These are phyloP conservation scores for Niveomyces coronatus DNA, from an alignment of 2,329 filamentous ascomycete species.

Conservation along the genomic window DNA sequence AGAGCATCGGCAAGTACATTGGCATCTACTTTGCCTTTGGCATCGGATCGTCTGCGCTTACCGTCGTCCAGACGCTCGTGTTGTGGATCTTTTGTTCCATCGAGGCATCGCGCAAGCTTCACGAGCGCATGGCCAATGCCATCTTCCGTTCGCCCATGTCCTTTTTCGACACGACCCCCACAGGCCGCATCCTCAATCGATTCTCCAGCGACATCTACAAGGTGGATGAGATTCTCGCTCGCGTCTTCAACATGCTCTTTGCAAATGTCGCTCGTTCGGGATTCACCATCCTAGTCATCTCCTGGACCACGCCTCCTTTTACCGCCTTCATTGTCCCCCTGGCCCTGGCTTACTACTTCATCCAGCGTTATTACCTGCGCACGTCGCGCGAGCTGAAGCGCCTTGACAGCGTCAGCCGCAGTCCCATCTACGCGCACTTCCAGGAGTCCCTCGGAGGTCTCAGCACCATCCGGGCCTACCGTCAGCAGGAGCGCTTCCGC, in stretches of 20 bases:
- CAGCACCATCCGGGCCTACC: conserved; percentile 89
- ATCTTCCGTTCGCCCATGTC: conserved; percentile 98
- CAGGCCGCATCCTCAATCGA: conserved; percentile 90
- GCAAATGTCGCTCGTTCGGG: conserved; percentile 62
- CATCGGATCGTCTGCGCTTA: conserved; percentile 72
- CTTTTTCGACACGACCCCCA: conserved; percentile 95
- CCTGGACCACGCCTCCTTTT: conserved; percentile 70
- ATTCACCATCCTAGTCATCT: conserved; percentile 84
- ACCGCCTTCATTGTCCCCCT: conserved; percentile 72
- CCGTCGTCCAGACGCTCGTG: conserved; percentile 85
- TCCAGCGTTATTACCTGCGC: conserved; percentile 92
- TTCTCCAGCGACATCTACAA: conserved; percentile 81
- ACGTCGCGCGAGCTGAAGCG: conserved; percentile 95
- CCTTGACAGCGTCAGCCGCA: conserved; percentile 87
- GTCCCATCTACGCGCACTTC: conserved; percentile 96
- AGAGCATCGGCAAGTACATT: conserved; percentile 77
- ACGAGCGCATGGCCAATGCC: conserved; percentile 93
- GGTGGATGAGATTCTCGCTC: conserved; percentile 86
- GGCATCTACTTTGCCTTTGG: conserved; percentile 94
- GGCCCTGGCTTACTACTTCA: conserved; percentile 72
- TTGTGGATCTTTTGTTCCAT: conserved; percentile 99
- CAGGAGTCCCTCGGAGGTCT: conserved; percentile 93
- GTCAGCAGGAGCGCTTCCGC: conserved; percentile 77
- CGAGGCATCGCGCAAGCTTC: conserved; percentile 92
- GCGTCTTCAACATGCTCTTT: conserved; percentile 96